Conservation (phyloP, 129 eudicot genomes). For the Gnaphalium uliginosum region DNA sequence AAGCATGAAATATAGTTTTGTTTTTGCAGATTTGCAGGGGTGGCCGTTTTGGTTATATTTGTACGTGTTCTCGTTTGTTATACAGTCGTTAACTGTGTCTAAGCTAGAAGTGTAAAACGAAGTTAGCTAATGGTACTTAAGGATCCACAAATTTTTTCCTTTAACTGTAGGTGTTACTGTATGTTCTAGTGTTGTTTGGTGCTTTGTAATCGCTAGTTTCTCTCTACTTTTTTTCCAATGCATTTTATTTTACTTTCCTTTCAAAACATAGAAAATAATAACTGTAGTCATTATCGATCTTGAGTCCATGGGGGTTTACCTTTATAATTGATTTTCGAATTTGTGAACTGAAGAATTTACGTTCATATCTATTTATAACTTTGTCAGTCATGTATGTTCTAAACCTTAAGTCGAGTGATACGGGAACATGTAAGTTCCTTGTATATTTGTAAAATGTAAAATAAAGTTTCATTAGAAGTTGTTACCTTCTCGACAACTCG, state of each 20-base stretch:
- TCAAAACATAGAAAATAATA: neutral
- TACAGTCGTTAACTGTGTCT: neutral
- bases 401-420: neutral
- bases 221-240: too few relatives aligned
- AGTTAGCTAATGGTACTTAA: neutral
- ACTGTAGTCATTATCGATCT: neutral
- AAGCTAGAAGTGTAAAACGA: neutral
- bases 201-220: too few relatives aligned
- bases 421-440: neutral
- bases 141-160: too few relatives aligned
- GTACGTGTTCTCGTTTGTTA: neutral
- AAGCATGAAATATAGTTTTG: neutral
- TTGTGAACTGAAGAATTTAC: neutral
- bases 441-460: neutral
- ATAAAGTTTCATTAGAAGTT: conserved; percentile 2
- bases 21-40: neutral
- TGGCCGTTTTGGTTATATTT: neutral
- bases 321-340: neutral
- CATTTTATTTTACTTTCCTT: neutral
- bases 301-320: neutral
- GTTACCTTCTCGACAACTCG: neutral
- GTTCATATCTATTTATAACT: neutral
- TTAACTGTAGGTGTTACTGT: too few relatives aligned
- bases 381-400: neutral
- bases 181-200: too few relatives aligned